Evolutionary conservation across 2,329 filamentous ascomycete species (phyloP).

Genomic region (Paecilomyces sp.): DNA sequence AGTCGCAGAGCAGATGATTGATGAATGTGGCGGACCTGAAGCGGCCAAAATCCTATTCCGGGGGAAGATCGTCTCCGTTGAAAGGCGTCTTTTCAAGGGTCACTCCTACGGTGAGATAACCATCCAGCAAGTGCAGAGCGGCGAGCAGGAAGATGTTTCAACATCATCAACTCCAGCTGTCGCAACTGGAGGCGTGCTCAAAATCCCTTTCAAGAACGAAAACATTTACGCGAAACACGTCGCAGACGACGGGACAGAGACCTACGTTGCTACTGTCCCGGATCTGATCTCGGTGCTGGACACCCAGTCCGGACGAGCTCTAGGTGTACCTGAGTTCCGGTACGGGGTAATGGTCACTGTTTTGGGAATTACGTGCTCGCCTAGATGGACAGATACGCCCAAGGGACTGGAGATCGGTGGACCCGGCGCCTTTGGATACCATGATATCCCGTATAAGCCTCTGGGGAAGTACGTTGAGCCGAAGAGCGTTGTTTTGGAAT

Average conservation of each 20-base stretch:
- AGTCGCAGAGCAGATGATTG: constrained; percentile 39
- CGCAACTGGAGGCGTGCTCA: constrained; percentile 44
- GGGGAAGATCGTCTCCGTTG: constrained; percentile 57
- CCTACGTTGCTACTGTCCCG: constrained; percentile 17
- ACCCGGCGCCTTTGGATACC: constrained; percentile 43
- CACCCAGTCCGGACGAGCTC: constrained; percentile 49
- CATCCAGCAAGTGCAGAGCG: not conserved
- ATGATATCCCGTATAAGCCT: constrained; percentile 43
- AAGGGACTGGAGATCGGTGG: constrained; percentile 41
- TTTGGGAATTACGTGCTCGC: constrained; percentile 48
- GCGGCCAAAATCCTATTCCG: constrained; percentile 54
- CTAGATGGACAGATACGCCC: constrained; percentile 46
- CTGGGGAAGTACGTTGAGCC: constrained; percentile 48
- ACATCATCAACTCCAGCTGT: constrained; percentile 14
- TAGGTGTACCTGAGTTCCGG: constrained; percentile 50
- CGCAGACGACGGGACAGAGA: constrained; percentile 26
- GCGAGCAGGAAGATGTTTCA: constrained; percentile 19
- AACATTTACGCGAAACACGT: constrained; percentile 54
- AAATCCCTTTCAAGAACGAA: constrained; percentile 69
- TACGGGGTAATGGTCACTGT: constrained; percentile 49
- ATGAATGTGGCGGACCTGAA: constrained; percentile 48
- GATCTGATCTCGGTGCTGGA: constrained; percentile 38
- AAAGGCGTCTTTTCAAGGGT: constrained; percentile 32
- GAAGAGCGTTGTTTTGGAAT: constrained; percentile 49
- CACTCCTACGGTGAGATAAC: constrained; percentile 2